phyloP scores from a whole-genome alignment of 768 basidiomycete genomes.

The Suillus brevipes region DNA sequence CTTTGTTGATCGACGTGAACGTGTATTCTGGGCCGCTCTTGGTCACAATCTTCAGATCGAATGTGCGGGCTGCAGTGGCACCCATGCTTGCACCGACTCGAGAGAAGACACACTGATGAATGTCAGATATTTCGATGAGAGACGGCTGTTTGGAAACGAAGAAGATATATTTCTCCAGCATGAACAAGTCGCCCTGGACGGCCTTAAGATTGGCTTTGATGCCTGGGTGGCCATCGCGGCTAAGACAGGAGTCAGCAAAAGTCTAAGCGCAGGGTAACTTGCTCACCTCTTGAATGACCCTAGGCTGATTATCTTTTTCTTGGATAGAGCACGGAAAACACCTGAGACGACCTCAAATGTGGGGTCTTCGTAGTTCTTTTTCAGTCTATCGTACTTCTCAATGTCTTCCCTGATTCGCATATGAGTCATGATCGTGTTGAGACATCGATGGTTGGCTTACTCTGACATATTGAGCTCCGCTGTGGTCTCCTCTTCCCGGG shows the following conservation, averaged over 20 bases:
- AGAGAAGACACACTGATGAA: conserved; percentile 89
- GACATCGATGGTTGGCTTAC: conserved; percentile 45
- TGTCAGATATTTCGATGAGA: conserved; percentile 86
- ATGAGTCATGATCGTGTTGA: background rate
- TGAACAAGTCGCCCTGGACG: conserved; percentile 93
- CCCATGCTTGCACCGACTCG: conserved; percentile 87
- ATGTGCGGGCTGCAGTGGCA: conserved; percentile 83
- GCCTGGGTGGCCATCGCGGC: conserved; percentile 88
- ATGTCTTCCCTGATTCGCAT: conserved; percentile 62
- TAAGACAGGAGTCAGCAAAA: conserved; percentile 29
- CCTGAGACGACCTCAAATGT: conserved; percentile 94
- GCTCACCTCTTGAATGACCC: conserved; percentile 81
- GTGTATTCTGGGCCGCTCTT: conserved; percentile 83
- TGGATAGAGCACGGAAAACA: conserved; percentile 87
- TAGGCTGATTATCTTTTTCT: conserved; percentile 88
- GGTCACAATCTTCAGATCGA: conserved; percentile 88
- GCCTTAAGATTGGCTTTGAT: conserved; percentile 98
- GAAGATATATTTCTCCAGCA: conserved; percentile 97
- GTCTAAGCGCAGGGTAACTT: background rate
- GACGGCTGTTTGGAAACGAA: conserved; percentile 96
- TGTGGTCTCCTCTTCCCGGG: conserved; percentile 95
- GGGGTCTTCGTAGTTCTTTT: conserved; percentile 93
- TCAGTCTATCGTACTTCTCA: conserved; percentile 76
- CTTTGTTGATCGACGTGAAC: conserved; percentile 94
- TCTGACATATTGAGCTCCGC: conserved; percentile 92